phyloP scores from a whole-genome alignment of 1,284 basidiomycete species.

The Cryptococcus sp. region DNA sequence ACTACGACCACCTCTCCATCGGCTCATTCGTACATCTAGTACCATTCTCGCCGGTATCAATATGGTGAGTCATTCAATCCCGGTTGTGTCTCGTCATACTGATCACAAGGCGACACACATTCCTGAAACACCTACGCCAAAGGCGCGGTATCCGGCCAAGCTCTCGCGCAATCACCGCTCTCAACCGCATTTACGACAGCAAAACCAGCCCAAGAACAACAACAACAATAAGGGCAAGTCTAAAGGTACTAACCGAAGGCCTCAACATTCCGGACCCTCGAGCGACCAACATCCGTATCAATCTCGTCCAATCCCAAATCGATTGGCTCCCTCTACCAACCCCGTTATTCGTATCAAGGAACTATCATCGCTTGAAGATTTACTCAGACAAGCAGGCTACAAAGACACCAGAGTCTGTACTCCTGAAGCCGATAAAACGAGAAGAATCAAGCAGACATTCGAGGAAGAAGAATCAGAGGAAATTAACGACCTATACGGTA shows the following conservation, averaged over 20 bases:
- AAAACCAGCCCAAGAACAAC: neutral
- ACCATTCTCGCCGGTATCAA: neutral
- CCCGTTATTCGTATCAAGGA: slow-evolving; percentile 24
- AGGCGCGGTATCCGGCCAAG: neutral
- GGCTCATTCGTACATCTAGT: neutral
- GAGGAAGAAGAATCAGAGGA: slow-evolving; percentile 32
- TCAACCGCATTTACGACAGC: neutral
- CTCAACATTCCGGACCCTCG: slow-evolving; percentile 13
- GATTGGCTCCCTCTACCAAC: slow-evolving; percentile 7
- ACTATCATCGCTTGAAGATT: slow-evolving; percentile 74
- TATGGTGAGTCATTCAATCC: neutral
- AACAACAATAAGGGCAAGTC: slow-evolving; percentile 1
- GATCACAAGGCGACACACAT: neutral
- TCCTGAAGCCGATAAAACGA: slow-evolving; percentile 63
- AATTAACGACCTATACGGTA: slow-evolving; percentile 29
- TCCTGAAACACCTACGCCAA: slow-evolving; percentile 7
- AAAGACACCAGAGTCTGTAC: slow-evolving; percentile 83
- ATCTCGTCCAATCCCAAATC: slow-evolving; percentile 5
- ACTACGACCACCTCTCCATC: too few relatives aligned
- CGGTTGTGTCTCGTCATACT: neutral
- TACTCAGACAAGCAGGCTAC: slow-evolving; percentile 77
- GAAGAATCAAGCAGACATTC: slow-evolving; percentile 32
- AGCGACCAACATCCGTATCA: slow-evolving; percentile 5
- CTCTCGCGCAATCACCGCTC: neutral
- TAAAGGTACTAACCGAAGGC: neutral